Evolutionary conservation across 805 yeast genomes (phyloP).

Genomic region (Ogataea chonburiensis): DNA sequence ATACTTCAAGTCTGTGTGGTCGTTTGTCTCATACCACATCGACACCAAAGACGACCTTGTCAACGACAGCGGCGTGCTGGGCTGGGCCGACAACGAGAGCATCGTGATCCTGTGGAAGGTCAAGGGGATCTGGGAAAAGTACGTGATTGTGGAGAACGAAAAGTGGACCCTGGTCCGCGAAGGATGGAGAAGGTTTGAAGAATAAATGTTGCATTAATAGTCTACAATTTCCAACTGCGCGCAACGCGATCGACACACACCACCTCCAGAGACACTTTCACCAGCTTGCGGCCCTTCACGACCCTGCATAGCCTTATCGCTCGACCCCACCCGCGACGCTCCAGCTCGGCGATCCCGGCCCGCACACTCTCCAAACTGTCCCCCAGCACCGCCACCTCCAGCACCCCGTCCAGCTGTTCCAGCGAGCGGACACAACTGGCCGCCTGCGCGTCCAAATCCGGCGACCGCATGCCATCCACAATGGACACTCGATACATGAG

Average conservation of each 20-base stretch:
- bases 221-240: slow-evolving; percentile 3
- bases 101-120: slow-evolving; percentile 73
- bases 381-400: slow-evolving; percentile 3
- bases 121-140: slow-evolving; percentile 83
- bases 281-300: background rate
- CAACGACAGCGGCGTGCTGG: slow-evolving; percentile 48
- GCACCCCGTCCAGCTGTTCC: background rate
- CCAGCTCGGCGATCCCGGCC: slow-evolving; percentile 4
- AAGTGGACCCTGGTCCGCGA: slow-evolving; percentile 60
- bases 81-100: slow-evolving; percentile 77
- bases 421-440: slow-evolving; percentile 1
- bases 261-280: slow-evolving; percentile 4
- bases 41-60: slow-evolving; percentile 32
- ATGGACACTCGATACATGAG: slow-evolving; percentile 8
- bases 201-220: too few species aligned
- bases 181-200: slow-evolving; percentile 66
- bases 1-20: slow-evolving; percentile 85
- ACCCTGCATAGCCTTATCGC: slow-evolving; percentile 4
- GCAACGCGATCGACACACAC: background rate
- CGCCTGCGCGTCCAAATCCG: background rate
- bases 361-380: slow-evolving; percentile 4
- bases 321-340: slow-evolving; percentile 4
- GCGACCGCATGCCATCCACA: slow-evolving; percentile 5
- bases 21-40: slow-evolving; percentile 72
- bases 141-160: slow-evolving; percentile 58